Evolutionary conservation across 768 basidiomycete genomes (phyloP).

Genomic region (Astraeus odoratus): DNA sequence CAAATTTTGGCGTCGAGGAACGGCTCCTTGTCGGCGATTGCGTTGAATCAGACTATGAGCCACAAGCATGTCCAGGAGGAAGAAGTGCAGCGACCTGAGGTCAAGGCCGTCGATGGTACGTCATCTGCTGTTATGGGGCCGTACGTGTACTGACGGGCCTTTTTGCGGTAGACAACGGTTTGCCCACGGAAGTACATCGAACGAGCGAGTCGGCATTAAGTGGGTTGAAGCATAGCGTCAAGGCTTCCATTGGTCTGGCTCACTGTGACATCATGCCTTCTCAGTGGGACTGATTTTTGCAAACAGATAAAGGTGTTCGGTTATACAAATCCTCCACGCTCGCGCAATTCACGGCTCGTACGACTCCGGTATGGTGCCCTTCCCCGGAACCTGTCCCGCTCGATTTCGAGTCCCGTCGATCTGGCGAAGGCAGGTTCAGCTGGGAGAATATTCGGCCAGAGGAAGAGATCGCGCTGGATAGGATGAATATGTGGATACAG

Average conservation of each 20-base stretch:
- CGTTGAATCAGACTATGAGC: conserved; percentile 4
- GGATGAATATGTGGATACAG: conserved; percentile 77
- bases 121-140: neutral
- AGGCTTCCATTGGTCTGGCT: conserved; percentile 61
- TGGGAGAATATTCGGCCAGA: conserved; percentile 30
- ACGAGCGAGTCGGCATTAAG: conserved; percentile 34
- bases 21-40: conserved; percentile 16
- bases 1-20: conserved; percentile 21
- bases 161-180: conserved; percentile 11
- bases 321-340: conserved; percentile 59
- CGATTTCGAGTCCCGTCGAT: conserved; percentile 27
- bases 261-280: conserved; percentile 1
- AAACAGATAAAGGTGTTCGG: conserved; percentile 57
- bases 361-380: conserved; percentile 23
- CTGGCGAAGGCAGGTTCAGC: conserved; percentile 26
- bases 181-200: conserved; percentile 21
- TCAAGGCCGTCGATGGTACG: conserved; percentile 4
- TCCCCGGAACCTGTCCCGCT: conserved; percentile 21
- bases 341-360: conserved; percentile 31
- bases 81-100: conserved; percentile 5
- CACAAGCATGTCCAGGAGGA: conserved; percentile 6
- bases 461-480: conserved; percentile 37
- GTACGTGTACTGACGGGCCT: neutral
- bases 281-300: neutral
- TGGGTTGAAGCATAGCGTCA: conserved; percentile 63